Percentiles rank a stretch among this genome's conserved stretches.
Conservation (phyloP, 139 green algal genomes). For the Chlorella sp. region DNA sequence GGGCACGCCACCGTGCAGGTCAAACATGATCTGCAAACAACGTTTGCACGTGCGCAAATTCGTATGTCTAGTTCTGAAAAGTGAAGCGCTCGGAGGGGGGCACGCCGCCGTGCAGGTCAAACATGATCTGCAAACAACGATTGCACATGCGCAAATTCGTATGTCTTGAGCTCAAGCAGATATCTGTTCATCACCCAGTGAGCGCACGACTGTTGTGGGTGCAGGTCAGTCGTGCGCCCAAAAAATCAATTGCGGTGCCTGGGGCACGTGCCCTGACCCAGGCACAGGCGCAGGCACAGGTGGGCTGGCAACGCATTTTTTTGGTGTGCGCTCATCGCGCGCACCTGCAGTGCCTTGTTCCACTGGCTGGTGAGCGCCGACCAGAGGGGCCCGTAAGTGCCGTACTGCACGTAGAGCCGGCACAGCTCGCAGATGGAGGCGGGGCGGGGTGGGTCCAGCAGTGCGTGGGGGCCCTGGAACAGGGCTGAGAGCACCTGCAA, state of each 20-base stretch:
- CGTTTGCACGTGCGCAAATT: too few relatives aligned
- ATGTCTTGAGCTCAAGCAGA: slow-evolving; percentile 54
- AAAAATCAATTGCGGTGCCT: neutral
- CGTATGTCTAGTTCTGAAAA: slow-evolving; percentile 52
- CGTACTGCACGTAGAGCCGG: slow-evolving; percentile 40
- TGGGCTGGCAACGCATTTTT: too few relatives aligned
- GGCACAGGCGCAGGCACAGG: too few relatives aligned
- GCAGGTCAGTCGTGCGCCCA: slow-evolving; percentile 18
- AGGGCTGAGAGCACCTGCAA: neutral
- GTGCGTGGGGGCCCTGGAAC: neutral
- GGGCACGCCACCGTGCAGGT: slow-evolving; percentile 20
- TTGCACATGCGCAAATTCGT: too few relatives aligned
- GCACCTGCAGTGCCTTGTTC: slow-evolving; percentile 36
- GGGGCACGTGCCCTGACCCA: too few relatives aligned
- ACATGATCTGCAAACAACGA: slow-evolving; percentile 5
- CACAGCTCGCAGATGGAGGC: slow-evolving; percentile 24
- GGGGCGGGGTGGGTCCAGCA: neutral
- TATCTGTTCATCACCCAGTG: slow-evolving; percentile 29
- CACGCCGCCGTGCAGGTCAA: slow-evolving; percentile 28
- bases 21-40: slow-evolving; percentile 13
- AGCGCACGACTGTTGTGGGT: slow-evolving; percentile 7
- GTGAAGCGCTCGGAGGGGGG: slow-evolving; percentile 20
- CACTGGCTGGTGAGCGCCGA: slow-evolving; percentile 29
- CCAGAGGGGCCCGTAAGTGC: slow-evolving; percentile 39
- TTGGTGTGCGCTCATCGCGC: too few relatives aligned